Evolutionary conservation across 75 land plant genomes (phyloP).

Genomic region (Adiantum capillusveneris): DNA sequence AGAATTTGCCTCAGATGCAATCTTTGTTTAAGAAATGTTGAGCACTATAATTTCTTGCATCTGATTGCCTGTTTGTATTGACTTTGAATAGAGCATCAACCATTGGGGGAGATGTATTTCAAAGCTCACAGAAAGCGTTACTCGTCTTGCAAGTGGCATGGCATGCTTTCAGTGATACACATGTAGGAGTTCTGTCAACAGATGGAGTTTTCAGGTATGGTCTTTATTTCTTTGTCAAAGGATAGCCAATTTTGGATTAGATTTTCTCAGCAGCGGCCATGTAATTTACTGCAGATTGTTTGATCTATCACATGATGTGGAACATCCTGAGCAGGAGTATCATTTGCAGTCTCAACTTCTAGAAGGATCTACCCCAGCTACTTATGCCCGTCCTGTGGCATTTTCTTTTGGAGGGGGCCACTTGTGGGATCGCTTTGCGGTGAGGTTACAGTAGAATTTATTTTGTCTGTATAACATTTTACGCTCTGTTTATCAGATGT

Average conservation of each 20-base stretch:
- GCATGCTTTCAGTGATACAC: constrained; percentile 92
- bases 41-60: background rate
- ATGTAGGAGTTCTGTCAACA: constrained; percentile 87
- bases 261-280: background rate
- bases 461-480: too few species aligned
- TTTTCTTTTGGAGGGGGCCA: constrained; percentile 97
- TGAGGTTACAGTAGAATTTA: constrained; percentile 36
- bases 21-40: background rate
- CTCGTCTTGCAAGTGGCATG: constrained; percentile 71
- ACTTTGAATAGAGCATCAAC: constrained; percentile 46
- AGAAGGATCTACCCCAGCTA: constrained; percentile 33
- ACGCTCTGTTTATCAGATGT: background rate
- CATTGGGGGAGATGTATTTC: constrained; percentile 49
- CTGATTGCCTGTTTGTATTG: background rate
- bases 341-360: constrained; percentile 65
- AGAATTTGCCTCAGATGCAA: background rate
- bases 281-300: constrained; percentile 48
- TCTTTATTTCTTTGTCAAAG: background rate
- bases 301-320: constrained; percentile 60
- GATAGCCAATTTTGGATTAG: background rate
- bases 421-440: constrained; percentile 95
- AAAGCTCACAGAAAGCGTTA: constrained; percentile 23
- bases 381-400: constrained; percentile 70
- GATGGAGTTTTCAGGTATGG: constrained; percentile 91
- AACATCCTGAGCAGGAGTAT: constrained; percentile 88